These are phyloP conservation scores for Platanus orientalis DNA, from an alignment of 164 flowering plant species.

Conservation along the genomic window DNA sequence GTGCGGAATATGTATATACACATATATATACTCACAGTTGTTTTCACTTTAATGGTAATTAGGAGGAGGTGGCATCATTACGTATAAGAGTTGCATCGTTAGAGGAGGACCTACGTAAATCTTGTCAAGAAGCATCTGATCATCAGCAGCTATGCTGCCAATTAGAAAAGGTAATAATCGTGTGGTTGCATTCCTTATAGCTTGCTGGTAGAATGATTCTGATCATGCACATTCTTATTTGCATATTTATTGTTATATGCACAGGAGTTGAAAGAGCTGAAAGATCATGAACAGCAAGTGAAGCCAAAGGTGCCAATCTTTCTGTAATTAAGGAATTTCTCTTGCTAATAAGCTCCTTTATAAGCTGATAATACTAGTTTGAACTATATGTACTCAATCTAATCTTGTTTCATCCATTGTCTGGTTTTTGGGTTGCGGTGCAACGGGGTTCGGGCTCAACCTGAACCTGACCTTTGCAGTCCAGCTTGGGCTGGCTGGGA, in stretches of 20 bases:
- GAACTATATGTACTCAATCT: too few relatives aligned
- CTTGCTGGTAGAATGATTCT: not conserved
- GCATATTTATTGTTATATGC: constrained; percentile 2
- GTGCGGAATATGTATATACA: too few relatives aligned
- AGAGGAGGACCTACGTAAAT: constrained; percentile 72
- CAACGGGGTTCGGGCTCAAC: too few relatives aligned
- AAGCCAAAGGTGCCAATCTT: constrained; percentile 74
- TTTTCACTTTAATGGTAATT: constrained; percentile 7
- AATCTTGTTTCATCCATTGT: too few relatives aligned
- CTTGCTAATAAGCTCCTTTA: too few relatives aligned
- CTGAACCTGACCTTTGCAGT: too few relatives aligned
- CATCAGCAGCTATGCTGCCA: constrained; percentile 42
- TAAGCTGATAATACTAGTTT: not conserved
- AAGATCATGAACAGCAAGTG: constrained; percentile 75
- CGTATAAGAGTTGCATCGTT: constrained; percentile 57
- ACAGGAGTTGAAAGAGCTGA: constrained; percentile 85
- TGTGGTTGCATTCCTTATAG: too few relatives aligned
- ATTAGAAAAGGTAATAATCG: constrained; percentile 62
- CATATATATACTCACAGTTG: constrained; percentile 1
- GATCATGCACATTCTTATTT: not conserved
- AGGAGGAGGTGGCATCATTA: constrained; percentile 65
- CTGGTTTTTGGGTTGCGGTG: too few relatives aligned
- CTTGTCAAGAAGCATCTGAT: constrained; percentile 62
- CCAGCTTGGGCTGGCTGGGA: too few relatives aligned
- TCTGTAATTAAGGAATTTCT: not conserved